Evolutionary conservation across 352 stramenopile species (phyloP).

Genomic region (Globisporangium acanthophoron): DNA sequence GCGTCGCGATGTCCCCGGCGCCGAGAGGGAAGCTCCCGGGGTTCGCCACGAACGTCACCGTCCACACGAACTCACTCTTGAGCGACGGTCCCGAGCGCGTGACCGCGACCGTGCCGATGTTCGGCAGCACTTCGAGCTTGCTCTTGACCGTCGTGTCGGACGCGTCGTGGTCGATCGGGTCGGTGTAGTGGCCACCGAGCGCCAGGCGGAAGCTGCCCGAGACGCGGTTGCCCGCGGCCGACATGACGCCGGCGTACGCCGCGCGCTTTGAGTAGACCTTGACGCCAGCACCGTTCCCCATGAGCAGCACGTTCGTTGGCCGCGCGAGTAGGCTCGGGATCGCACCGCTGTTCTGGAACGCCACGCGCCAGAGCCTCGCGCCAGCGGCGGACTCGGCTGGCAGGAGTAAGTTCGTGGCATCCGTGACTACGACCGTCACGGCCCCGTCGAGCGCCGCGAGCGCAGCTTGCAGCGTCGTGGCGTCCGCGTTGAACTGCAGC

Average conservation of each 20-base stretch:
- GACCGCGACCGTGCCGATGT: slow-evolving; percentile 90
- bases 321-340: slow-evolving; percentile 84
- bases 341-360: slow-evolving; percentile 89
- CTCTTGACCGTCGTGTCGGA: slow-evolving; percentile 90
- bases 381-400: slow-evolving; percentile 25
- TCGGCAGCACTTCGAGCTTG: slow-evolving; percentile 89
- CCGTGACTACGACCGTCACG: slow-evolving; percentile 63
- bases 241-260: slow-evolving; percentile 36
- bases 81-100: slow-evolving; percentile 73
- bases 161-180: slow-evolving; percentile 89
- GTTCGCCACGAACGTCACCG: slow-evolving; percentile 91
- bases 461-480: slow-evolving; percentile 49
- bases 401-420: slow-evolving; percentile 44
- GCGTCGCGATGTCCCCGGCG: slow-evolving; percentile 46
- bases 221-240: slow-evolving; percentile 86
- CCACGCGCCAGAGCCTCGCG: slow-evolving; percentile 83
- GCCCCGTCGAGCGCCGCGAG: slow-evolving; percentile 82
- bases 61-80: slow-evolving; percentile 91
- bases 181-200: slow-evolving; percentile 85
- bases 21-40: slow-evolving; percentile 90
- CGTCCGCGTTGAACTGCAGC: slow-evolving; percentile 51
- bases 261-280: slow-evolving; percentile 69
- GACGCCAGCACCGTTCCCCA: slow-evolving; percentile 84
- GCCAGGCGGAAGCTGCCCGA: slow-evolving; percentile 85
- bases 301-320: slow-evolving; percentile 68